A percentile compares a stretch with the other conserved stretches of the same genome.
These are phyloP conservation scores for Earliella scabrosa DNA, from an alignment of 1,284 basidiomycete genomes.

Conservation along the genomic window DNA sequence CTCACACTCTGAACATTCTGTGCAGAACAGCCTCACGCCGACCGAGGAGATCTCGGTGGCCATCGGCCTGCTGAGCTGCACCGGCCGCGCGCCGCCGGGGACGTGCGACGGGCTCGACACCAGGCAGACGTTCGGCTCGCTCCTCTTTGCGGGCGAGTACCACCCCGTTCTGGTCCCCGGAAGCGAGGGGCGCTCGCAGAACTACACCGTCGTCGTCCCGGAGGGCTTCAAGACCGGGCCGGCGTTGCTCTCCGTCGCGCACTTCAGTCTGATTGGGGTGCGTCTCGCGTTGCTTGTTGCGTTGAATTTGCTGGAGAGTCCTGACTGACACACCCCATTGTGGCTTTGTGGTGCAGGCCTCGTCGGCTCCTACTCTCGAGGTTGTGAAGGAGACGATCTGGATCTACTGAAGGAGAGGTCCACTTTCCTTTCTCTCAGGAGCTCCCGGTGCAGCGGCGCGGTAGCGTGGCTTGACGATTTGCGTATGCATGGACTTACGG, in stretches of 20 bases:
- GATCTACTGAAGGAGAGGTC: too few species aligned
- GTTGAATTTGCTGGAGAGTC: too few species aligned
- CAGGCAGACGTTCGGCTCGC: slow-evolving; percentile 38
- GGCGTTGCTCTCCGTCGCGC: slow-evolving; percentile 18
- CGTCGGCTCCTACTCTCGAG: too few species aligned
- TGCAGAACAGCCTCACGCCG: slow-evolving; percentile 42
- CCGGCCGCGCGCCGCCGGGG: slow-evolving; percentile 12
- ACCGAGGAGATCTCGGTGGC: slow-evolving; percentile 48
- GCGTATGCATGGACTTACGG: too few species aligned
- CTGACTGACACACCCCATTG: too few species aligned
- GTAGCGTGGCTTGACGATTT: too few species aligned
- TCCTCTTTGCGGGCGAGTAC: slow-evolving; percentile 52
- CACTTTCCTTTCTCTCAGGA: too few species aligned
- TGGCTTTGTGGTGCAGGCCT: too few species aligned
- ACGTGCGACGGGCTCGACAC: slow-evolving; percentile 33
- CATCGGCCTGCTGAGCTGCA: slow-evolving; percentile 43
- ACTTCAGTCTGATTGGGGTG: slow-evolving; percentile 24
- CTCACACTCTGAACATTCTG: too few species aligned
- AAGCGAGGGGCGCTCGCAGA: slow-evolving; percentile 7
- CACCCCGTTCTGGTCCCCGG: slow-evolving; percentile 38
- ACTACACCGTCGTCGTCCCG: slow-evolving; percentile 26
- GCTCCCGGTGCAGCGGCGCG: too few species aligned
- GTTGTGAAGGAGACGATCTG: too few species aligned
- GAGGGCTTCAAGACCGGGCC: slow-evolving; percentile 11
- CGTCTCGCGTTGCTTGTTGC: too few species aligned